Evolutionary conservation across 148 eudicot species (phyloP), one percentile per base, ranked within the genome.

Genomic region (Rhododendron ferrugineum): DNA sequence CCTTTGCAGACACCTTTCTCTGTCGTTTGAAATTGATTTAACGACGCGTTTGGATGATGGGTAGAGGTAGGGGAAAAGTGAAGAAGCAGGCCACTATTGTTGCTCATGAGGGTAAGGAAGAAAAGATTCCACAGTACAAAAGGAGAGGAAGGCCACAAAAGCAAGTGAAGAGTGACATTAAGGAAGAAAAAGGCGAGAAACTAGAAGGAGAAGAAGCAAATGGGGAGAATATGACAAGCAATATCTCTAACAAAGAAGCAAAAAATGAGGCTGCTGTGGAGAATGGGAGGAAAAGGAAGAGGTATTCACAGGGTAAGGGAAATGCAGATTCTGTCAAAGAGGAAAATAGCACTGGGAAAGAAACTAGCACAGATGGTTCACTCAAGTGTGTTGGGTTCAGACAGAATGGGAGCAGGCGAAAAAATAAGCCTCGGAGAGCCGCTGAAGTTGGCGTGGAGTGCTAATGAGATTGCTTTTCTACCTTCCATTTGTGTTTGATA

Each of bases 371-470:
- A 34, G 87, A 85, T 68, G 88, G 82, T 16, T 77, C 87, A 62
- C 86, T 89, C 14, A 93, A 92, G 87, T 76, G 88, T 28, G 91
- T 89, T 74, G 95, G 96, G 60, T 93, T 92, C 84, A 91, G 98
- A 86, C 93, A 88, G 64, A 93, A 84, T 58, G 94, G 98, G 73
- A 93, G 94, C 86, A 58, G 98, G 83, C 84, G 95, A 78, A 95
- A 93, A 85, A 92, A 86, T 89, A 93, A 92, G 87, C 98, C 98
- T 84, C 90, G 89, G 20, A 89, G 98, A 81, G 98, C 96, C 88
- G 98, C 98, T 85, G 96, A 92, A 89, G 98, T 89, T 83, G 96
- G 98, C 20, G 96, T 94, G 28, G 92, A 93, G 86, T 94, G 94
- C 92, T 86, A 79, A 79, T 92, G 87, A 91, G 83, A 22, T 66